Evolutionary conservation across 2,329 filamentous ascomycete genomes (phyloP).

Genomic region (Sporothrix pseudoabietina): DNA sequence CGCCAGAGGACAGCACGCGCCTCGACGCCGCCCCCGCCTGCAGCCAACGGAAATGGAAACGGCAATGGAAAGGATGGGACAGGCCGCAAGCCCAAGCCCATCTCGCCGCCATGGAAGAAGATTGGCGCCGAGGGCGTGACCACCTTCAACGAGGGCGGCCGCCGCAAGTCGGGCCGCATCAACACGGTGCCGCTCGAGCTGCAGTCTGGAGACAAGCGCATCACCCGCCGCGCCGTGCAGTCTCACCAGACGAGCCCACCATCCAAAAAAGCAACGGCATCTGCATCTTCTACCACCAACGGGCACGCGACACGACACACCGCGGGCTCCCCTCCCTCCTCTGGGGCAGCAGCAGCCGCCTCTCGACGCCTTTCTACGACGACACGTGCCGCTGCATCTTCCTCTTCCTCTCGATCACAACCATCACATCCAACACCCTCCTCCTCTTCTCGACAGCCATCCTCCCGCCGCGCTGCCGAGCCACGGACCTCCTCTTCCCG

Average conservation of each 20-base stretch:
- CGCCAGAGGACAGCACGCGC: constrained; percentile 63
- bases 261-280: constrained; percentile 29
- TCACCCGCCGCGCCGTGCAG: constrained; percentile 52
- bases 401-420: constrained; percentile 30
- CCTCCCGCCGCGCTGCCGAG: constrained; percentile 24
- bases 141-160: constrained; percentile 74
- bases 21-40: constrained; percentile 43
- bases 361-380: constrained; percentile 33
- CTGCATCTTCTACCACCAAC: constrained; percentile 31
- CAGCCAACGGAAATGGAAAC: background rate
- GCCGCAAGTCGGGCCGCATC: constrained; percentile 66
- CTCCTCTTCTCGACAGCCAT: constrained; percentile 35
- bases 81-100: constrained; percentile 52
- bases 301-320: constrained; percentile 34
- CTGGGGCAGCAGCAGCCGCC: background rate
- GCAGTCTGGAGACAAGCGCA: constrained; percentile 54
- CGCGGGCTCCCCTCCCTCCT: background rate
- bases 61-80: constrained; percentile 29
- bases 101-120: constrained; percentile 93
- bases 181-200: constrained; percentile 59
- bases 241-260: constrained; percentile 42
- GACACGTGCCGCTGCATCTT: constrained; percentile 37
- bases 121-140: constrained; percentile 83
- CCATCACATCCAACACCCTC: background rate
- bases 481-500: constrained; percentile 15